Base-by-base conservation (phyloP, 2,329 filamentous ascomycete species). In the Pestalotiopsis sp. region DNA sequence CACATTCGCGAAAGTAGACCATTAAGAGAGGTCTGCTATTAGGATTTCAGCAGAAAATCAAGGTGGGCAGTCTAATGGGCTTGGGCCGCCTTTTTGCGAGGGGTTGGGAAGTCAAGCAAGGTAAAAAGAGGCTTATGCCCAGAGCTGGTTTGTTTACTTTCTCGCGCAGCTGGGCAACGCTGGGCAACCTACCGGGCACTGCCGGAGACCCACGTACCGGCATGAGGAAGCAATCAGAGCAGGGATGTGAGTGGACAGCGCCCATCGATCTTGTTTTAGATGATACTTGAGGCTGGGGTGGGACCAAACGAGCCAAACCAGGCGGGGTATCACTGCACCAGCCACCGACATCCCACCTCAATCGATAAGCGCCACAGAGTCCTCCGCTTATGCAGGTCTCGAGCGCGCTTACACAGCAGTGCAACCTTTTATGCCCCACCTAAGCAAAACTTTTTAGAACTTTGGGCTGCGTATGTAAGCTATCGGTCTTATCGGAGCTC, bases 1-100 rank as follows among this genome's bases (percentile, higher is more conserved):
- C 65, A 67, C 57, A 69, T 64, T 65, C 67, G 65, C 68, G 65
- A 52, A 69, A 58, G 31, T 36, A 36, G 60, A 57, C 65, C 68
- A 67, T 67, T 69, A 69, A 69, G 27, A 69, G 59, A n/a, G 38
- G 56, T 31, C 66, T 41, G 25, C n/a, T 64, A 64, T 64, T 36
- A 38, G 20, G 45, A 52, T 9, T 9, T 23, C 17, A 12, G 39
- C 38, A 49, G 36, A 49, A 31, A 25, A 23, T 52, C 61, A 64
- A 49, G 61, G 27, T 62, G 20, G 59, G 59, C n/a, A 52, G 45
- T 52, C 57, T 23, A 49, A 49, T 25, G 41, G 31, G 61, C 20
- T 39, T 25, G 36, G 27, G 38, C 39, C 61, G 61, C 20, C n/a
- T 49, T 64, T 45, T 64, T 52, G 20, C 36, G 61, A 64, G 61